A percentile compares a stretch with the other conserved stretches of the same genome.
These are phyloP conservation scores for Sonneratia caseolaris DNA, from an alignment of 345 rosid species.

Conservation along the genomic window DNA sequence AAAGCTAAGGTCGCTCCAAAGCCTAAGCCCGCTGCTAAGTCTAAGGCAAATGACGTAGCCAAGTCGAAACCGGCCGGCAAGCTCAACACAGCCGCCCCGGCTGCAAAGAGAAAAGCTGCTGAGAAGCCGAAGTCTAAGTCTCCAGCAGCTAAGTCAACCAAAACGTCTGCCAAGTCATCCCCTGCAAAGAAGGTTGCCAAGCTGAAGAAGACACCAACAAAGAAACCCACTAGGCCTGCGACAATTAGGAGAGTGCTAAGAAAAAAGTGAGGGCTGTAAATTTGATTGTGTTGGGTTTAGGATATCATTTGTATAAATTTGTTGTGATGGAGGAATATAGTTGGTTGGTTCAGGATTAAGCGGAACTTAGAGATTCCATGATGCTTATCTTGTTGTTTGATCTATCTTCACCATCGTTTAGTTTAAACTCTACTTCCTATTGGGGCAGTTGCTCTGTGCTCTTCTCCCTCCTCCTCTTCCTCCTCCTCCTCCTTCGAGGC, in stretches of 20 bases:
- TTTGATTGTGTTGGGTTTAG: neutral
- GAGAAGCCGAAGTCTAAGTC: slow-evolving; percentile 28
- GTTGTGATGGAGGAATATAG: neutral
- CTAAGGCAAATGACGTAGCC: slow-evolving; percentile 10
- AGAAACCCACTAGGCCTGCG: neutral
- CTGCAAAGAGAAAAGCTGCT: slow-evolving; percentile 1
- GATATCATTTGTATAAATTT: neutral
- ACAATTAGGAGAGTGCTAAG: neutral
- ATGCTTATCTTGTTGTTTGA: neutral
- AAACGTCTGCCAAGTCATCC: slow-evolving; percentile 40
- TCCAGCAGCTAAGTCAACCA: slow-evolving; percentile 9
- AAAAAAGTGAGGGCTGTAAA: neutral
- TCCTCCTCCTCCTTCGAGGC: no score
- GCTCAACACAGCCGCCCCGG: slow-evolving; percentile 1
- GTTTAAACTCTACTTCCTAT: no score
- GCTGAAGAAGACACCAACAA: slow-evolving; percentile 4
- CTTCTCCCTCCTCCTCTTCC: no score
- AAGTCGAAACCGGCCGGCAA: slow-evolving; percentile 4
- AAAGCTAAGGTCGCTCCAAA: slow-evolving; percentile 14
- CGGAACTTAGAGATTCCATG: neutral
- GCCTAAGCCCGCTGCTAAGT: slow-evolving; percentile 32
- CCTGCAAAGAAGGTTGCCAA: slow-evolving; percentile 8
- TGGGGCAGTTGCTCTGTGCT: no score
- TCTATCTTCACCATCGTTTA: neutral
- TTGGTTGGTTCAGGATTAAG: neutral